Base-by-base conservation (phyloP, 441 rosid species). In the Erodium moschatum region DNA sequence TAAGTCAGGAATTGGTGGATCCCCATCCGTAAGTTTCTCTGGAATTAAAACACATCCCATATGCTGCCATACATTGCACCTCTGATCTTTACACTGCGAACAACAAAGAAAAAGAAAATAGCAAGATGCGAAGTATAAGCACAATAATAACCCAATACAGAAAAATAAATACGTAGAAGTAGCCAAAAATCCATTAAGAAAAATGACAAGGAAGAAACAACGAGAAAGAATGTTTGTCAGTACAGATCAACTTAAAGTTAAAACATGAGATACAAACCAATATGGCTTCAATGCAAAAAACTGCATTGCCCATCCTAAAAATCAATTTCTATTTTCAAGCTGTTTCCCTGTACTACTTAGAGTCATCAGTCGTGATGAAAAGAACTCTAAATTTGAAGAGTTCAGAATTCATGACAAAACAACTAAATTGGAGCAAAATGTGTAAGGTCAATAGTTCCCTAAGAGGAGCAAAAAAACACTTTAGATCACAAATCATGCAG, bases 1-100 rank as follows among this genome's bases (percentile, higher is more conserved):
- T 67, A 81, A 44, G 44, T 94, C 90, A 13, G 97, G 97, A 83
- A 80, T 48, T 44, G 79, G 85, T 13, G 79, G 84, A 80, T 15
- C 82, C 64, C 84, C 89, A 66, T 94, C 96, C 78, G 71, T 72
- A 29, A 88, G 84, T 74, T 86, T 91, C 73, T 91, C 97, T 18
- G 96, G 88, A 75, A 89, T 73, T 66, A 87, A 58, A 74, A 94
- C 96, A 77, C 99, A 95, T 48, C 78, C 78, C 73, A 91, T 77
- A 72, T 95, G 99, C 69, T 95, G 93, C 99, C 95, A 86, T 27
- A 84, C 87, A 16, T 72, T 84, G 74, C 99, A 95, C 74, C 81
- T 84, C 5, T 75, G 83, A 75, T 85, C 97, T 78, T 86, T 91
- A 71, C 99, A 91, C 99, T 95, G 87, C 76, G 56, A 40, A 64